Conservation (phyloP, 2,329 filamentous ascomycete species). For the Byssothecium circinans region DNA sequence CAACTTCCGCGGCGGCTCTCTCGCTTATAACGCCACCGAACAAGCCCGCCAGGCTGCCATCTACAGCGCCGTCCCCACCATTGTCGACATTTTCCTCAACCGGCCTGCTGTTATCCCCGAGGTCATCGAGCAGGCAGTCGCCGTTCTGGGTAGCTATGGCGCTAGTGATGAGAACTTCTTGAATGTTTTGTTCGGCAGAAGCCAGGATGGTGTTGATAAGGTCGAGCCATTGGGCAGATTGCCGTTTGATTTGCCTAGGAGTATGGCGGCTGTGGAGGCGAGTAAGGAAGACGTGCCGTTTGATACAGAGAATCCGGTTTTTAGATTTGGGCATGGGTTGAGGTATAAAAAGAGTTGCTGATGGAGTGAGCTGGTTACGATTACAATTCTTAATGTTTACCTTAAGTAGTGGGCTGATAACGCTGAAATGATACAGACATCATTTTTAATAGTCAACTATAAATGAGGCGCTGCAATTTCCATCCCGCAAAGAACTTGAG, state of each 20-base stretch:
- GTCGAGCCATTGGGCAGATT: conserved; percentile 47
- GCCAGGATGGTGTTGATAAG: conserved; percentile 27
- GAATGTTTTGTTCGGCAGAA: conserved; percentile 44
- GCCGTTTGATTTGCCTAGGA: conserved; percentile 53
- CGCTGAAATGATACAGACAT: too few species aligned
- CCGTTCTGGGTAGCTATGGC: conserved; percentile 47
- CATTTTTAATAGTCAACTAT: too few species aligned
- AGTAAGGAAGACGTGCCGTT: conserved; percentile 42
- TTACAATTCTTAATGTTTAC: too few species aligned
- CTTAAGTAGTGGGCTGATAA: too few species aligned
- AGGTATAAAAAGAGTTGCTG: conserved; percentile 27
- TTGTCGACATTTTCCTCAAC: conserved; percentile 51
- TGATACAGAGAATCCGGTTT: conserved; percentile 41
- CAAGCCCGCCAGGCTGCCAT: conserved; percentile 44
- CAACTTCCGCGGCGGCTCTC: conserved; percentile 45
- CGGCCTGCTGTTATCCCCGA: conserved; percentile 50
- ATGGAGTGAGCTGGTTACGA: not conserved
- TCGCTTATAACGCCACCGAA: conserved; percentile 48
- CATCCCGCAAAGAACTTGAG: too few species aligned
- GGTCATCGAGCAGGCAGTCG: conserved; percentile 42
- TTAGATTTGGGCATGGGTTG: conserved; percentile 40
- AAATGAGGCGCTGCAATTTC: too few species aligned
- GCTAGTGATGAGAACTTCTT: conserved; percentile 48
- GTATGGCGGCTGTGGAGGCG: conserved; percentile 47
- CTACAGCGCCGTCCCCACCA: conserved; percentile 43